Percentiles rank a stretch among this genome's conserved stretches.
phyloP scores from a whole-genome alignment of 768 basidiomycete genomes.

The Candolleomyces aberdarensis region DNA sequence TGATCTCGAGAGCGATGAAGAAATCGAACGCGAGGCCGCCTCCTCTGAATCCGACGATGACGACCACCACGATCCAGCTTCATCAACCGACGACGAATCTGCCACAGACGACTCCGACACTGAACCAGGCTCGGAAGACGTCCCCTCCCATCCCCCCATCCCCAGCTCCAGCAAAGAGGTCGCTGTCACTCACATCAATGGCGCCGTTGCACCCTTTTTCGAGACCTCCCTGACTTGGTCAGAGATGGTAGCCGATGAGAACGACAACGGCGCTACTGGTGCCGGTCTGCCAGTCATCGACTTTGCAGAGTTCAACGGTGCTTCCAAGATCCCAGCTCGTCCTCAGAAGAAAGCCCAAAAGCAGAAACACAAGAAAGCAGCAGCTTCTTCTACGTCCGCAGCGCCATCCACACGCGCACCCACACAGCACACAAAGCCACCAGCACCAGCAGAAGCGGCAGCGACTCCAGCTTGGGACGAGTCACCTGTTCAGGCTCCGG shows the following conservation, averaged over 20 bases:
- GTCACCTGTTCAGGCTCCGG: neutral
- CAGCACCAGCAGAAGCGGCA: constrained; percentile 8
- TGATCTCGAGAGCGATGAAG: constrained; percentile 70
- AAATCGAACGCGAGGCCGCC: constrained; percentile 66
- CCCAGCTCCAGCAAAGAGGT: constrained; percentile 65
- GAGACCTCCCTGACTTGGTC: constrained; percentile 64
- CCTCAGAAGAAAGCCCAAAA: constrained; percentile 41
- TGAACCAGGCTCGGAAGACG: constrained; percentile 66
- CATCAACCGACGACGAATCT: constrained; percentile 36
- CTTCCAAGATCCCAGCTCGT: constrained; percentile 32
- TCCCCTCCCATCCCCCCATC: constrained; percentile 54
- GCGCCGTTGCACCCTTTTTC: constrained; percentile 48
- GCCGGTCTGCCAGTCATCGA: constrained; percentile 77
- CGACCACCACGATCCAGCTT: constrained; percentile 57
- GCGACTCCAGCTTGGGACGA: neutral
- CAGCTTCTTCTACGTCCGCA: neutral
- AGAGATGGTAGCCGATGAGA: constrained; percentile 80
- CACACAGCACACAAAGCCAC: neutral
- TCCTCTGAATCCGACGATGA: constrained; percentile 70
- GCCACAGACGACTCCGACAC: constrained; percentile 67
- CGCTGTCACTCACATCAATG: constrained; percentile 25
- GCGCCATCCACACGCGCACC: neutral
- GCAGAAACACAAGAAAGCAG: constrained; percentile 7
- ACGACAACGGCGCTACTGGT: constrained; percentile 43
- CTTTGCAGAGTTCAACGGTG: constrained; percentile 61